Evolutionary conservation across 139 green algal genomes (phyloP).

Genomic region (Chlamydomonas applanata): DNA sequence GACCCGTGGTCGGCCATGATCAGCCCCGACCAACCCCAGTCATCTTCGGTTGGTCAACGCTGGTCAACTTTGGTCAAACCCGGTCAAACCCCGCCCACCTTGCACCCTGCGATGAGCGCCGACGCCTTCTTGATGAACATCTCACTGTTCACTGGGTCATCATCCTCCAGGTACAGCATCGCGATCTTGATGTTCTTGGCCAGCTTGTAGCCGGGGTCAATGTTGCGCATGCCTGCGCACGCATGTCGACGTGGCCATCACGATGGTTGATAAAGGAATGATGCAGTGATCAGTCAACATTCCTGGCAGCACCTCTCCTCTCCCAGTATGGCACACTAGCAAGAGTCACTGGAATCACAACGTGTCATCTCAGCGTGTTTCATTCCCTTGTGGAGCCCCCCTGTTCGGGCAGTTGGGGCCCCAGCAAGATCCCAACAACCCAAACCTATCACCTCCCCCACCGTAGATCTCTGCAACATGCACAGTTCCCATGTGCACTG

Average conservation of each 20-base stretch:
- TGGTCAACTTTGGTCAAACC: too few relatives aligned
- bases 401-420: too few relatives aligned
- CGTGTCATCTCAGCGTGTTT: too few relatives aligned
- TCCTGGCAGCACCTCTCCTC: neutral
- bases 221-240: conserved; percentile 20
- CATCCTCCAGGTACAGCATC: conserved; percentile 94
- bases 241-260: too few relatives aligned
- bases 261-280: neutral
- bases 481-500: neutral
- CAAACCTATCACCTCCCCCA: neutral
- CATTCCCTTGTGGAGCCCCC: too few relatives aligned
- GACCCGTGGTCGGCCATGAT: too few relatives aligned
- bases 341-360: too few relatives aligned
- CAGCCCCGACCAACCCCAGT: too few relatives aligned
- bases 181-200: conserved; percentile 91
- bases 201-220: conserved; percentile 81
- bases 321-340: too few relatives aligned
- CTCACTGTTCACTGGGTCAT: conserved; percentile 89
- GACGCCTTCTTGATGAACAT: conserved; percentile 91
- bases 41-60: too few relatives aligned
- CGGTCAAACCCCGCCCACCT: conserved; percentile 29
- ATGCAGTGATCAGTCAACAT: neutral
- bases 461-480: too few relatives aligned
- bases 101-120: conserved; percentile 70
- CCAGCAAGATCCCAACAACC: too few relatives aligned